These are phyloP conservation scores for Jamesozyma gamospora DNA, from an alignment of 805 yeast genomes.

Conservation along the genomic window DNA sequence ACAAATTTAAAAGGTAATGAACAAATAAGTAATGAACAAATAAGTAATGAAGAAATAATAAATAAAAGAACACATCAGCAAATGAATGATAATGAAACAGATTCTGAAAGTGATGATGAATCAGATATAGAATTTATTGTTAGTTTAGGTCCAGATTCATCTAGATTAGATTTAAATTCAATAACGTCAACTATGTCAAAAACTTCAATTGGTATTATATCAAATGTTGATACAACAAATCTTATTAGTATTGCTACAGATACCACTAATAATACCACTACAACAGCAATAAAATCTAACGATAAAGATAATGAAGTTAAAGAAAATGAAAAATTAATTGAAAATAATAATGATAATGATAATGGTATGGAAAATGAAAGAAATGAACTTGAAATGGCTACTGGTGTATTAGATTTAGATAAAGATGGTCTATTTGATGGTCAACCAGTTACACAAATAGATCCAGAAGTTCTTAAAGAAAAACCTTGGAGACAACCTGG, in stretches of 20 bases:
- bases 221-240: conserved; percentile 11
- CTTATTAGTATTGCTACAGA: conserved; percentile 8
- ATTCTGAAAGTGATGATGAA: conserved; percentile 33
- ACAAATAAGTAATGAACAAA: background rate
- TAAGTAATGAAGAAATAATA: background rate
- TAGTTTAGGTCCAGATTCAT: conserved; percentile 32
- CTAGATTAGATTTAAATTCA: conserved; percentile 19
- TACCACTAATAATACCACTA: conserved; percentile 8
- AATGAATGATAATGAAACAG: conserved; percentile 3
- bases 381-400: conserved; percentile 1
- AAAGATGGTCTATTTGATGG: conserved; percentile 48
- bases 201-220: conserved; percentile 7
- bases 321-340: conserved; percentile 1
- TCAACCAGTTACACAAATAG: conserved; percentile 69
- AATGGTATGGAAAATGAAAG: conserved; percentile 1
- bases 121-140: conserved; percentile 75
- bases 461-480: conserved; percentile 71
- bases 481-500: conserved; percentile 99
- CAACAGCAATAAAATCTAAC: conserved; percentile 8
- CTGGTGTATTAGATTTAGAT: conserved; percentile 26
- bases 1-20: conserved; percentile 4
- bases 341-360: conserved; percentile 4
- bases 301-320: conserved; percentile 3
- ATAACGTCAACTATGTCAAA: conserved; percentile 8
- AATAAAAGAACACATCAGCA: no score